These are phyloP conservation scores for Coemansia sp. DNA, from an alignment of 192 early-diverging fungal genomes.

Conservation along the genomic window DNA sequence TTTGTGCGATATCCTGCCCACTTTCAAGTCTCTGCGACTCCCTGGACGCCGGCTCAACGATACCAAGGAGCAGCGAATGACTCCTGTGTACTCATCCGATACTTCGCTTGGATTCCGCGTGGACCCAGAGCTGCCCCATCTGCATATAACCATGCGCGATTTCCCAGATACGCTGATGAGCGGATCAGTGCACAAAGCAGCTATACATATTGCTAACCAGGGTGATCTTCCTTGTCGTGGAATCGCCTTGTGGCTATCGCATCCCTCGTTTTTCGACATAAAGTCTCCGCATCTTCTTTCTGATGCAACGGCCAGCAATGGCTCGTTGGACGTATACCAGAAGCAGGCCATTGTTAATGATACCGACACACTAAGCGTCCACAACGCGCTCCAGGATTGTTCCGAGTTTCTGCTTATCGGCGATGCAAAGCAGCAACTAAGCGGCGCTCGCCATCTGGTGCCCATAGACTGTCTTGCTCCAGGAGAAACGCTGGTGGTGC, in stretches of 20 bases:
- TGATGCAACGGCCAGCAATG: neutral
- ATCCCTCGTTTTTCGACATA: slow-evolving; percentile 79
- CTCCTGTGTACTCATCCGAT: slow-evolving; percentile 67
- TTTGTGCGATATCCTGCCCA: slow-evolving; percentile 77
- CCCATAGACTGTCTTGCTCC: slow-evolving; percentile 58
- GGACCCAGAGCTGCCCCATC: slow-evolving; percentile 78
- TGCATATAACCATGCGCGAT: slow-evolving; percentile 75
- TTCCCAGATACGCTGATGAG: slow-evolving; percentile 79
- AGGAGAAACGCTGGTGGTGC: slow-evolving; percentile 71
- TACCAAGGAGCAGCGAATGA: slow-evolving; percentile 69
- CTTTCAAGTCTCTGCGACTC: slow-evolving; percentile 66
- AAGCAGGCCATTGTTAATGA: neutral
- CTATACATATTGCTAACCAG: slow-evolving; percentile 82
- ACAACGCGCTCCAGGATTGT: slow-evolving; percentile 36
- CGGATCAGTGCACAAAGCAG: slow-evolving; percentile 76
- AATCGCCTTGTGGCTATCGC: slow-evolving; percentile 77
- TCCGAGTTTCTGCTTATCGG: slow-evolving; percentile 34
- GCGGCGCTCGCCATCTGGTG: slow-evolving; percentile 7
- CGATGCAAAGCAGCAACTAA: slow-evolving; percentile 3
- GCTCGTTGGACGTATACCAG: slow-evolving; percentile 12
- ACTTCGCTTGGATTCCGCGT: slow-evolving; percentile 72
- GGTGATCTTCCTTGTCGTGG: slow-evolving; percentile 73
- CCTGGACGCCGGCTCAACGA: slow-evolving; percentile 73
- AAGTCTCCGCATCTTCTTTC: slow-evolving; percentile 14
- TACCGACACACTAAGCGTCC: slow-evolving; percentile 19